These are phyloP conservation scores for Pelargonium fulgidum DNA, from an alignment of 441 rosid genomes.

Conservation along the genomic window DNA sequence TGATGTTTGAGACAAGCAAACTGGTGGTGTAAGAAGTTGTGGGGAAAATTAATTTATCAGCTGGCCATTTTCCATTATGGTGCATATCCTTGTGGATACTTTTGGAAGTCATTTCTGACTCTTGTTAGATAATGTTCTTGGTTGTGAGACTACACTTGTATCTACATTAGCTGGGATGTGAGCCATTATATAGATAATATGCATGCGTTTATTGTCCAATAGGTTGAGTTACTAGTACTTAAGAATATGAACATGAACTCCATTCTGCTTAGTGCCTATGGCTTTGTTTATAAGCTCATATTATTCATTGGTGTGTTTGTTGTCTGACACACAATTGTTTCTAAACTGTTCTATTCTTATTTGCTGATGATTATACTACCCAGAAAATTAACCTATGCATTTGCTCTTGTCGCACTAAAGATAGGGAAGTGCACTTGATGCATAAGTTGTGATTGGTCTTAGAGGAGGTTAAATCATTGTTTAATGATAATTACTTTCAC, in stretches of 20 bases:
- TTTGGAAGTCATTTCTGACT: not conserved
- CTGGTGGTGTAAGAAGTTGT: not conserved
- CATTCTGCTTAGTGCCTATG: not conserved
- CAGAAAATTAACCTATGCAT: not conserved
- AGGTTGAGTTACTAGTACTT: not conserved
- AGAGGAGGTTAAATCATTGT: slow-evolving; percentile 3
- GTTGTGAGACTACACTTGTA: not conserved
- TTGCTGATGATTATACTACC: not conserved
- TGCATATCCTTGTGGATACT: not conserved
- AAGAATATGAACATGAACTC: not conserved
- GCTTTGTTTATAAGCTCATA: not conserved
- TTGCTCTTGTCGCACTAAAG: not conserved
- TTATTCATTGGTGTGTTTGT: not conserved
- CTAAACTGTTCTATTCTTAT: not conserved
- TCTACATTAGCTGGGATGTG: not conserved
- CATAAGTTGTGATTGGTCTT: not conserved
- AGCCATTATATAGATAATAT: not conserved
- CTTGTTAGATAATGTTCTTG: slow-evolving; percentile 3
- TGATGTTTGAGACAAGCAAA: not conserved
- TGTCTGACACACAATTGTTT: not conserved
- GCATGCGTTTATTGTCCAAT: not conserved
- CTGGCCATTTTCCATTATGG: not conserved
- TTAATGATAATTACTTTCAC: not conserved
- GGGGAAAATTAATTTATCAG: not conserved
- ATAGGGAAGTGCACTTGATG: not conserved